These are phyloP conservation scores for Exobasidium cylindrosporum DNA, from an alignment of 1,284 basidiomycete species.

Conservation along the genomic window DNA sequence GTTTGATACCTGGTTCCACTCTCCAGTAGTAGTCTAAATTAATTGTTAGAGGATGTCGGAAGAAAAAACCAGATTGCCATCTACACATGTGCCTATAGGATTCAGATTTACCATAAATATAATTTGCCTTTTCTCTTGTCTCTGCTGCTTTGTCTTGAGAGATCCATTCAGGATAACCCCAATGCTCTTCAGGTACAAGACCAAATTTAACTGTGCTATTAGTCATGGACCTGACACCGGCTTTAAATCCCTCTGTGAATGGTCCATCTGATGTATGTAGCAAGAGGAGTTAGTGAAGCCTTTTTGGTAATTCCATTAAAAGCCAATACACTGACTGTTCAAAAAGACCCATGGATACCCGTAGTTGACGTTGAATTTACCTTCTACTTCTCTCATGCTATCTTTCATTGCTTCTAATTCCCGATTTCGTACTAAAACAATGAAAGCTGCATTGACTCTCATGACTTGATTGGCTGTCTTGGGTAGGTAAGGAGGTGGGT, in stretches of 20 bases:
- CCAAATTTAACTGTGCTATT: conserved; percentile 12
- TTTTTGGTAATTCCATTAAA: too few relatives aligned
- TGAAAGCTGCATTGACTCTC: conserved; percentile 5
- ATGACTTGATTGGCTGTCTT: conserved; percentile 1
- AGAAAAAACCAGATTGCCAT: conserved; percentile 23
- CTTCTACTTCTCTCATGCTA: conserved; percentile 4
- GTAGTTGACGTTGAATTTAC: conserved; percentile 7
- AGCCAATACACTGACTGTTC: background rate
- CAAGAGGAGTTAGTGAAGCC: background rate
- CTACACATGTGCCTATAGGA: conserved; percentile 19
- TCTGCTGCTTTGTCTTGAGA: conserved; percentile 3
- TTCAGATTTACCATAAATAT: conserved; percentile 8
- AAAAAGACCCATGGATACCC: conserved; percentile 12
- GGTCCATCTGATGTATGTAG: background rate
- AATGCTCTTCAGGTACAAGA: conserved; percentile 12
- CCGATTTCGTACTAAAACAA: conserved; percentile 3
- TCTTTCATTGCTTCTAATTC: background rate
- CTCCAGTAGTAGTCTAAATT: conserved; percentile 27
- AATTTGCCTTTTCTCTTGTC: background rate
- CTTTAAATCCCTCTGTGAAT: background rate
- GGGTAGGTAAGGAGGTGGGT: conserved; percentile 15
- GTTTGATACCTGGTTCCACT: conserved; percentile 19
- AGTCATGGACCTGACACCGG: background rate
- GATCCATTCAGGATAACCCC: conserved; percentile 3
- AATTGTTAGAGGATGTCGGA: conserved; percentile 15